Conservation (phyloP, 176 grass and related monocot species). For the Secale cereale region DNA sequence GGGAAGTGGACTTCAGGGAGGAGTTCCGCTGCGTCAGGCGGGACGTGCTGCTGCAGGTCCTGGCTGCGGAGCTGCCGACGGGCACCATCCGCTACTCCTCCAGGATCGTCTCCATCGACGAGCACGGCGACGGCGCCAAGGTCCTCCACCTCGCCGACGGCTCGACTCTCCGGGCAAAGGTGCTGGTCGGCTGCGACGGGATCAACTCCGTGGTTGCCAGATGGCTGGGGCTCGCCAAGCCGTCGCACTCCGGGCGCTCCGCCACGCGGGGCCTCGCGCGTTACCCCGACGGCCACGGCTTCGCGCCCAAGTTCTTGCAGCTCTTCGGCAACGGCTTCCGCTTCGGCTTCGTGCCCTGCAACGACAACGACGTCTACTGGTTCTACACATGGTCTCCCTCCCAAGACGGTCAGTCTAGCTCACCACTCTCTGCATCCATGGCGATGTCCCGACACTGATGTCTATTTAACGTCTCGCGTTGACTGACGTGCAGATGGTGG, state of each 20-base stretch:
- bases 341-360: slow-evolving; percentile 41
- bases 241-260: too few species aligned
- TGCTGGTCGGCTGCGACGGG: too few species aligned
- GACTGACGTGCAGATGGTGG: slow-evolving; percentile 9
- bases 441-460: too few species aligned
- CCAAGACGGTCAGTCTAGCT: not conserved
- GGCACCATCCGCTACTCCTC: too few species aligned
- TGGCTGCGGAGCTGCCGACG: too few species aligned
- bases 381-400: slow-evolving; percentile 65
- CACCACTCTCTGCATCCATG: not conserved
- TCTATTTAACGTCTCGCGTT: not conserved
- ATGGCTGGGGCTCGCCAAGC: too few species aligned
- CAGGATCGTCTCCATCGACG: too few species aligned
- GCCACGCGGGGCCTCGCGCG: slow-evolving; percentile 51
- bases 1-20: not conserved
- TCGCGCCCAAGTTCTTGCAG: slow-evolving; percentile 45
- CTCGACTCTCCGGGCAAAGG: too few species aligned
- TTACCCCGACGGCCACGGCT: slow-evolving; percentile 41
- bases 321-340: slow-evolving; percentile 44
- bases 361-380: slow-evolving; percentile 55
- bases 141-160: too few species aligned
- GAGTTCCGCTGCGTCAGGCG: slow-evolving; percentile 44
- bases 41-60: slow-evolving; percentile 43
- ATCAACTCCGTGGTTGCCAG: too few species aligned
- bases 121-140: too few species aligned